Conservation (phyloP, 345 rosid genomes). For the Arabis alpina region DNA sequence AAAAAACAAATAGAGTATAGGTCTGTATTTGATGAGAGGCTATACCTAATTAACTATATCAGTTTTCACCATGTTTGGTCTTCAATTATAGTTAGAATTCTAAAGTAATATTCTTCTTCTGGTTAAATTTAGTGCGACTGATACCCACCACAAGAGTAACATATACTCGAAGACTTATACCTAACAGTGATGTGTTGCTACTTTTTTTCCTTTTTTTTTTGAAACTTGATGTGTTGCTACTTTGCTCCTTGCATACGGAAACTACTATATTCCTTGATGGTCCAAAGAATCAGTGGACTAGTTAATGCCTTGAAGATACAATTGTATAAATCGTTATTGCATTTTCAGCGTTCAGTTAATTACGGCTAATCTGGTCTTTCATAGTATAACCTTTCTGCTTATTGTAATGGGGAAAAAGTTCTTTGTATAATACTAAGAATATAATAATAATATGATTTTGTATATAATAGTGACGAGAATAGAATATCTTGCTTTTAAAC, state of each 20-base stretch:
- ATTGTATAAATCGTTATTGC: neutral
- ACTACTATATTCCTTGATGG: neutral
- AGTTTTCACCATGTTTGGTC: conserved; percentile 17
- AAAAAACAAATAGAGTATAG: neutral
- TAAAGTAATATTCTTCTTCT: neutral
- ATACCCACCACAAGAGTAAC: conserved; percentile 27
- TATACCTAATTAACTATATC: neutral
- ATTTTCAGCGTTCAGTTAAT: neutral
- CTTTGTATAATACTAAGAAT: neutral
- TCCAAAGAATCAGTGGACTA: conserved; percentile 9
- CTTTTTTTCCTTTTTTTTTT: too few relatives aligned
- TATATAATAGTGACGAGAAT: neutral
- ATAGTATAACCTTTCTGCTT: neutral
- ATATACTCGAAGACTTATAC: neutral
- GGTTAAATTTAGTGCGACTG: conserved; percentile 5
- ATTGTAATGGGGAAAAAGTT: neutral
- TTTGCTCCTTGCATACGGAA: conserved; percentile 5
- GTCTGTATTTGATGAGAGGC: conserved; percentile 10
- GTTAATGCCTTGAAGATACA: neutral
- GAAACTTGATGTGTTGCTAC: conserved; percentile 22
- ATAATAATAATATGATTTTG: neutral
- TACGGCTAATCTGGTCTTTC: conserved; percentile 2
- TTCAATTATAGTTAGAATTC: neutral
- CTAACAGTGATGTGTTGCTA: conserved; percentile 25
- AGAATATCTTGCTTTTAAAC: neutral